Evolutionary conservation across 2,329 filamentous ascomycete species (phyloP), one percentile per base, ranked within the genome.

Genomic region (Paraconiothyrium sp.): DNA sequence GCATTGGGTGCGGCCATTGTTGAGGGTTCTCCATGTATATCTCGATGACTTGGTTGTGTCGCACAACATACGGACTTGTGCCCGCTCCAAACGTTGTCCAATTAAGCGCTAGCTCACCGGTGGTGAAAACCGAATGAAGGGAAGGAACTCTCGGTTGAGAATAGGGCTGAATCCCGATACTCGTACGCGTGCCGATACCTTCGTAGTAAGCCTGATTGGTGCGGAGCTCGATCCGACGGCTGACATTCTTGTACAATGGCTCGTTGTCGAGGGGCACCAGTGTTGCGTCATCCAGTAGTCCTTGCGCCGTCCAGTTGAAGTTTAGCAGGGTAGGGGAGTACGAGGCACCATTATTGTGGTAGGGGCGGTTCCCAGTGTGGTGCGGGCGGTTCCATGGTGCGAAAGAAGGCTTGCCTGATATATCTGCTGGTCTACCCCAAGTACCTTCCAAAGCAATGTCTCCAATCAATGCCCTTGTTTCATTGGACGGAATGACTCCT

Each of bases 111-210:
- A 84, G 64, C 3, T 79, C 72, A 14, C 81, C 79, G 44, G 86
- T 85, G 7, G 86, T 87, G 14, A 95, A 80, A 1, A 85, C 92
- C 0, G 90, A 92, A 81, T 92, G 95, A 0, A 97, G 83, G 0
- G 90, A 88, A 0, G 93, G 93, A 0, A 95, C 92, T 72, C 91
- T 90, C 39, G 91, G 91, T 0, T 80, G 62, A 0, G 85, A 84
- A 77, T 93, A 97, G 16, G 91, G 90, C 67, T 90, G 86, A 73
- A 89, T 86, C 78, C 92, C 72, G 10, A 76, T 50, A 13, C 57
- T 90, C 58, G 68, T 72, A 2, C 74, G 73, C 8, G 69, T 83
- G 2, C 89, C 89, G 58, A 91, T 83, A 30, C 80, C 82, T 14
- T 90, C 81, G 64, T 87, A 86, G 64, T 86, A 83, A 79, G 88